A percentile compares a stretch with the other conserved stretches of the same genome.
phyloP scores from a whole-genome alignment of 371 early-diverging fungal genomes.

The Mortierella sp. region DNA sequence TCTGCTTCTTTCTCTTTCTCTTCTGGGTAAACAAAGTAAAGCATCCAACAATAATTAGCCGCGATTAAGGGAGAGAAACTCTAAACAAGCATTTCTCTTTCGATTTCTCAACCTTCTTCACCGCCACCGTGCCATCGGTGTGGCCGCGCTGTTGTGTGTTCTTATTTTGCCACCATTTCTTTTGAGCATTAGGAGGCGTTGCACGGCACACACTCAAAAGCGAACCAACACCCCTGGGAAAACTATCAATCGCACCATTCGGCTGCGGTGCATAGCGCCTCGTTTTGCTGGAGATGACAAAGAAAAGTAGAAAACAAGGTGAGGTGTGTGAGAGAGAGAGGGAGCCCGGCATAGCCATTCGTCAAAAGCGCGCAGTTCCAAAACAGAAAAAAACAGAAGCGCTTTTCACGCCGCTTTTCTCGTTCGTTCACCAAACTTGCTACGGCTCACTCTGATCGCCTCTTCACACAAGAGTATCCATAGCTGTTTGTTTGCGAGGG shows the following conservation, averaged over 20 bases:
- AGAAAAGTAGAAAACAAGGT: not conserved
- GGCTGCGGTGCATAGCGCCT: not conserved
- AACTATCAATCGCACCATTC: not conserved
- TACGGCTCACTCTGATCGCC: not conserved
- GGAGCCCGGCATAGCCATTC: not conserved
- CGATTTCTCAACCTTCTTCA: not conserved
- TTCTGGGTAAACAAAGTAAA: too few species aligned
- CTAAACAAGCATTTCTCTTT: not conserved
- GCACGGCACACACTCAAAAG: not conserved
- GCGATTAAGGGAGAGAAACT: not conserved
- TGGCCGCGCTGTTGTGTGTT: not conserved
- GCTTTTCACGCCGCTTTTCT: not conserved
- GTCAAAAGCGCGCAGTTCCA: constrained; percentile 1
- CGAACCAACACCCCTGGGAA: not conserved
- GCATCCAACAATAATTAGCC: not conserved
- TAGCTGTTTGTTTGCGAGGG: not conserved
- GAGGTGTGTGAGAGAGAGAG: too few species aligned
- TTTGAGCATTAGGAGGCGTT: not conserved
- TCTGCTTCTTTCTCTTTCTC: too few species aligned
- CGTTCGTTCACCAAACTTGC: not conserved
- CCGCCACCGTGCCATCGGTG: not conserved
- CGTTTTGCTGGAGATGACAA: not conserved
- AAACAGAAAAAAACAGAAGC: not conserved
- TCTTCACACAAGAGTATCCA: not conserved
- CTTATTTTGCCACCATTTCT: not conserved